A percentile compares a stretch with the other conserved stretches of the same genome.
These are phyloP conservation scores for Leishmania tropica DNA, from an alignment of 208 protist species.

Conservation along the genomic window DNA sequence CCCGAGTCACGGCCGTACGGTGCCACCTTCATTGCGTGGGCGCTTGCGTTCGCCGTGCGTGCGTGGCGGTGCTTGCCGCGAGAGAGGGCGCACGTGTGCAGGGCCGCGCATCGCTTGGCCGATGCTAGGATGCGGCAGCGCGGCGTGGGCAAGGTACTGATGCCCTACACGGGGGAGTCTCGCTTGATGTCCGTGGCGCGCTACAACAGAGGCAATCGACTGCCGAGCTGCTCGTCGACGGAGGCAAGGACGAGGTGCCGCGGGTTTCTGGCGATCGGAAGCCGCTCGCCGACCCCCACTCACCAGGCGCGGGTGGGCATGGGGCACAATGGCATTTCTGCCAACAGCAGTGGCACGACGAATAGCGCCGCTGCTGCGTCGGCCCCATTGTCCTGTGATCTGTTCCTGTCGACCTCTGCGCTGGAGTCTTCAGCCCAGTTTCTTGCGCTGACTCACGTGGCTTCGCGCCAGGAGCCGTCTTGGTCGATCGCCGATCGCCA, in stretches of 20 bases:
- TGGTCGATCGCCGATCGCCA: background rate
- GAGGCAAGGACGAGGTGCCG: background rate
- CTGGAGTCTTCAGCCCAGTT: conserved; percentile 25
- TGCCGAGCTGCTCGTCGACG: background rate
- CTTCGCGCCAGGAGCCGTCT: background rate
- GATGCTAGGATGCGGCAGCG: conserved; percentile 15
- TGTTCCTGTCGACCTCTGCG: conserved; percentile 11
- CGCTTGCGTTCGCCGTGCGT: conserved; percentile 17
- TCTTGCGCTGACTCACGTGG: background rate
- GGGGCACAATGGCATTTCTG: background rate
- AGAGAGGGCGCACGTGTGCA: conserved; percentile 10
- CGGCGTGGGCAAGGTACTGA: conserved; percentile 16
- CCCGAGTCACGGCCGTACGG: conserved; percentile 20
- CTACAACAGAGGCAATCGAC: background rate
- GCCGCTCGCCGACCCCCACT: background rate
- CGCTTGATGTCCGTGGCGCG: background rate
- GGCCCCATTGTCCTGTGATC: background rate
- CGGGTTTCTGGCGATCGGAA: background rate
- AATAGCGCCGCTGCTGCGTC: background rate
- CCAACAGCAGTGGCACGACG: background rate
- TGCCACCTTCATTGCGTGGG: conserved; percentile 24
- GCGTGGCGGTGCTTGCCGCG: conserved; percentile 26
- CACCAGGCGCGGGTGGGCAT: background rate
- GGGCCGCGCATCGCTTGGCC: conserved; percentile 18
- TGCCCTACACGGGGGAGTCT: background rate